These are phyloP conservation scores for Kokia cookei DNA, from an alignment of 441 rosid species.

Conservation along the genomic window DNA sequence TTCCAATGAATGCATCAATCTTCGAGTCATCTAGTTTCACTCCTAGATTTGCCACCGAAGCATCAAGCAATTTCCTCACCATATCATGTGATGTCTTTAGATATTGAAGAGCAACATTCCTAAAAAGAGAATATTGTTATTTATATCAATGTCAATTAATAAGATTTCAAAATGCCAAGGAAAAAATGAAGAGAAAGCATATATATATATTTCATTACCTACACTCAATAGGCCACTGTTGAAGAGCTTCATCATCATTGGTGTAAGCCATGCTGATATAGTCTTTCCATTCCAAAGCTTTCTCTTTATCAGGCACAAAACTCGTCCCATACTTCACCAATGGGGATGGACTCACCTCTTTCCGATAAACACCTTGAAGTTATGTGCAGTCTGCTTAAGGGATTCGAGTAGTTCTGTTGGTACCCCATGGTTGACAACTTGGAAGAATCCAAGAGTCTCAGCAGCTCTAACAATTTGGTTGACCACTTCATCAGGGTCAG, in stretches of 20 bases:
- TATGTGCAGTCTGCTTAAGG: constrained; percentile 35
- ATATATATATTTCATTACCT: constrained; percentile 13
- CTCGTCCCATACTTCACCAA: constrained; percentile 46
- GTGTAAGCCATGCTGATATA: constrained; percentile 44
- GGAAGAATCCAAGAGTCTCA: background rate
- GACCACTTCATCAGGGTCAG: constrained; percentile 26
- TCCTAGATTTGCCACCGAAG: background rate
- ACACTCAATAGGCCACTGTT: constrained; percentile 39
- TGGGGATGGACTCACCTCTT: constrained; percentile 19
- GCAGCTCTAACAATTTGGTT: background rate
- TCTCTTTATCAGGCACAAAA: constrained; percentile 52
- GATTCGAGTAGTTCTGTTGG: constrained; percentile 36
- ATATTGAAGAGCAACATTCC: constrained; percentile 20
- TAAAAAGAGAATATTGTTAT: background rate
- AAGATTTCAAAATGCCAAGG: background rate
- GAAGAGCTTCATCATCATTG: constrained; percentile 20
- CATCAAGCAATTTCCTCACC: background rate
- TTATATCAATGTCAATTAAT: background rate
- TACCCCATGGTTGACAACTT: constrained; percentile 45
- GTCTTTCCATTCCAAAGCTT: constrained; percentile 55
- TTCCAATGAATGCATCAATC: constrained; percentile 30
- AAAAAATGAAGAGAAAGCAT: no score
- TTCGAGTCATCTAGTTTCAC: constrained; percentile 19
- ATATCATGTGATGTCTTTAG: background rate
- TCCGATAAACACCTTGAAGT: constrained; percentile 34